Conservation (phyloP, 495 filamentous ascomycete genomes). For the Massariosphaeria phaeospora region DNA sequence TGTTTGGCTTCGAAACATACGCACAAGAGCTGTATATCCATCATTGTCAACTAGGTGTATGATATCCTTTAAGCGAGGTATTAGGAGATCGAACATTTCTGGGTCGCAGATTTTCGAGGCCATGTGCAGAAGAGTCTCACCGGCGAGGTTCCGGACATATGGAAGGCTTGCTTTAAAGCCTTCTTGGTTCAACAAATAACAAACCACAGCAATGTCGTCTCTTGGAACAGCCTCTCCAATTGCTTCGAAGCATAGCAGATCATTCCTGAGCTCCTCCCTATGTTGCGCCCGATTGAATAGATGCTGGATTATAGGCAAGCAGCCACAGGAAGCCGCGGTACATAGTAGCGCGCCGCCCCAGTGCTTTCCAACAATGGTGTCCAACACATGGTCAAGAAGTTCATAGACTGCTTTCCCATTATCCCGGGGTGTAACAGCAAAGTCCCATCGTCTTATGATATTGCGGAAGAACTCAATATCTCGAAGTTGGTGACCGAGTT, state of each 20-base stretch:
- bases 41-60: not conserved
- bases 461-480: conserved; percentile 6
- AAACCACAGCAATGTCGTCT: conserved; percentile 10
- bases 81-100: conserved; percentile 6
- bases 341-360: conserved; percentile 12
- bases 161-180: not conserved
- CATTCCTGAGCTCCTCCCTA: not conserved
- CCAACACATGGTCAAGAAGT: conserved; percentile 4
- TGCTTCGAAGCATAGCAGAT: not conserved
- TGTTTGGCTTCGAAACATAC: conserved; percentile 4
- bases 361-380: conserved; percentile 6
- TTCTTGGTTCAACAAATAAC: conserved; percentile 1
- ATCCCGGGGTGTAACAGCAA: not conserved
- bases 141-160: not conserved
- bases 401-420: conserved; percentile 1
- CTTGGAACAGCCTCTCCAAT: not conserved
- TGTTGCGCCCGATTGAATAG: conserved; percentile 1
- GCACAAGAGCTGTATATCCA: not conserved
- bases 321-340: conserved; percentile 7
- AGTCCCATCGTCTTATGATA: not conserved
- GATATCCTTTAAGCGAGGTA: not conserved
- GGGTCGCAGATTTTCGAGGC: conserved; percentile 9
- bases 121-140: conserved; percentile 10
- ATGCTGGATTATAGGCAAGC: conserved; percentile 5
- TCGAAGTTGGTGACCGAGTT: conserved; percentile 7